Conservation (phyloP, 768 basidiomycete genomes). For the Fibroporia radiculosa region DNA sequence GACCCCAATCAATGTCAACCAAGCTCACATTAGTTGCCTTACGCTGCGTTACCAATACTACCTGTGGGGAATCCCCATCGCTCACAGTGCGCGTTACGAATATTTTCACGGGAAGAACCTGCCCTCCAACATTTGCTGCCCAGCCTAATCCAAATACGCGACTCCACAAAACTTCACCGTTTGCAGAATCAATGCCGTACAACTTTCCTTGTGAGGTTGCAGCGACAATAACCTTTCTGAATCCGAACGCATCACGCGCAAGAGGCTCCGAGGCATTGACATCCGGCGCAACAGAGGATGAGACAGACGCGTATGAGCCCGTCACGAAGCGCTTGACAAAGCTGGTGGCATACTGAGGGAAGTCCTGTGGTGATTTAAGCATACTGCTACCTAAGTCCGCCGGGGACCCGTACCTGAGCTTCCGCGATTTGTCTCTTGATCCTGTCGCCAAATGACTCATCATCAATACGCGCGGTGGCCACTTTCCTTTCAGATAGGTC, state of each 20-base stretch:
- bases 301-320: conserved; percentile 51
- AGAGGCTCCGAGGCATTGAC: conserved; percentile 31
- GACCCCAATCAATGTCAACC: conserved; percentile 2
- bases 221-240: conserved; percentile 73
- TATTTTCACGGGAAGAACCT: conserved; percentile 50
- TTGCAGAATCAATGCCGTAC: conserved; percentile 76
- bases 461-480: conserved; percentile 24
- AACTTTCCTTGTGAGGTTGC: conserved; percentile 69
- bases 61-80: conserved; percentile 41
- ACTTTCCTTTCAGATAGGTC: conserved; percentile 63
- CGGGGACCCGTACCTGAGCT: conserved; percentile 52
- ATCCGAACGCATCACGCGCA: conserved; percentile 75
- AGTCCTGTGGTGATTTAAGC: conserved; percentile 34
- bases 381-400: background rate
- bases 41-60: conserved; percentile 56
- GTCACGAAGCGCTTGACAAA: conserved; percentile 69
- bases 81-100: conserved; percentile 46
- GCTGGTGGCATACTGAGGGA: conserved; percentile 60
- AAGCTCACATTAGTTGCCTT: conserved; percentile 51
- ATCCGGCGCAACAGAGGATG: conserved; percentile 26
- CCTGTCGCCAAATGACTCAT: conserved; percentile 37
- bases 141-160: conserved; percentile 68
- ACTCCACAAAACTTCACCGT: conserved; percentile 74
- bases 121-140: conserved; percentile 49
- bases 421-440: conserved; percentile 50